Percentiles rank a stretch among this genome's conserved stretches.
Conservation (phyloP, 139 green algal genomes). For the Chlorella sp. region DNA sequence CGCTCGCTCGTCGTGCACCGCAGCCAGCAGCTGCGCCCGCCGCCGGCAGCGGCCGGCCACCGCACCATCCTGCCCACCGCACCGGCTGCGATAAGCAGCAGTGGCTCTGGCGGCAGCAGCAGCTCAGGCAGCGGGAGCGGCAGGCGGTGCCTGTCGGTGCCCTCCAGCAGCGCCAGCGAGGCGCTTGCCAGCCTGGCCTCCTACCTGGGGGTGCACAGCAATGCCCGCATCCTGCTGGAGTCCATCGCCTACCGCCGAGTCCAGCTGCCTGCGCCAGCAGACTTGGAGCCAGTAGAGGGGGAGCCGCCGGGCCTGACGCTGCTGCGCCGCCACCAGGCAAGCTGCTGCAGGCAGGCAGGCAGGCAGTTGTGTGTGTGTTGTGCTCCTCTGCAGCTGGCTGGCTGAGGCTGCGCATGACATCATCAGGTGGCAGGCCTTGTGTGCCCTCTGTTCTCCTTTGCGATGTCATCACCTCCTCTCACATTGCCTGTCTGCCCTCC, state of each 20-base stretch:
- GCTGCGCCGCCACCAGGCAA: slow-evolving; percentile 5
- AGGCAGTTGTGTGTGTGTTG: background rate
- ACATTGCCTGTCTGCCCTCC: background rate
- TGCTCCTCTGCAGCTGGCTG: background rate
- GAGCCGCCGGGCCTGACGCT: slow-evolving; percentile 5
- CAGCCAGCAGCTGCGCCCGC: background rate
- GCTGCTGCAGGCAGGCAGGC: background rate
- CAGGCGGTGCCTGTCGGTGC: background rate
- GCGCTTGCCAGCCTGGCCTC: background rate
- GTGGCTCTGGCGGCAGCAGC: no score
- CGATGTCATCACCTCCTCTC: background rate
- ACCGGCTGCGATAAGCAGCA: no score
- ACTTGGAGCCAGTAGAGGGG: background rate
- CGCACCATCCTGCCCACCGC: background rate
- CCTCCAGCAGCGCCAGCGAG: background rate
- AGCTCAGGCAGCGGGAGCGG: no score
- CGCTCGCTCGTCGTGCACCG: background rate
- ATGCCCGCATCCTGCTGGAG: background rate
- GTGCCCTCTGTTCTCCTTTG: background rate
- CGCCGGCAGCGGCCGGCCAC: background rate
- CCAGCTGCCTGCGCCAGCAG: background rate
- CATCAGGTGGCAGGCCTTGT: no score
- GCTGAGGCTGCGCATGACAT: no score
- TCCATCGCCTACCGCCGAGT: background rate
- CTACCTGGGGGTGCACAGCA: background rate